Conservation (phyloP, 176 grass and related monocot species). For the Zizania latifolia region DNA sequence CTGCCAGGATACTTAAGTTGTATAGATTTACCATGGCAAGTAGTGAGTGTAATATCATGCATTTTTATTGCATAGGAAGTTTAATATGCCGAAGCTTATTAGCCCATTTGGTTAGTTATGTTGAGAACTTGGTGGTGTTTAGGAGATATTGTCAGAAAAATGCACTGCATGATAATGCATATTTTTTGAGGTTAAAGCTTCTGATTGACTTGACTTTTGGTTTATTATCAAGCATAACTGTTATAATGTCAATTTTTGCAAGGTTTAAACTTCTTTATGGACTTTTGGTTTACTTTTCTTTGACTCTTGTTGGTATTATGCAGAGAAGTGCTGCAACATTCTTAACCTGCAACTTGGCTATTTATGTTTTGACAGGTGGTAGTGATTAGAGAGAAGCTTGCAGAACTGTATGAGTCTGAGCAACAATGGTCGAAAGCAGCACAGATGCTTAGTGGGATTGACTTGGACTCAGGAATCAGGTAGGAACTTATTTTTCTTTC, state of each 20-base stretch:
- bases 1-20: too few species aligned
- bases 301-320: neutral
- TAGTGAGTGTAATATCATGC: neutral
- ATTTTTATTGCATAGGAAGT: neutral
- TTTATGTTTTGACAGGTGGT: constrained; percentile 52
- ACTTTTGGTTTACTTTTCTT: neutral
- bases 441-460: constrained; percentile 96
- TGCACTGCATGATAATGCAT: neutral
- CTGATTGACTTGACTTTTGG: too few species aligned
- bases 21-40: too few species aligned
- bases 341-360: neutral
- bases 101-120: neutral
- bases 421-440: constrained; percentile 98
- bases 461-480: constrained; percentile 98
- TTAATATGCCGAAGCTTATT: neutral
- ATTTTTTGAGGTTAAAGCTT: too few species aligned
- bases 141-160: neutral
- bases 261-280: too few species aligned
- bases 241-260: neutral
- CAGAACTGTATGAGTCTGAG: constrained; percentile 92
- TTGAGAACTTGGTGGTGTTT: neutral
- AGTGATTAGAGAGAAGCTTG: constrained; percentile 96
- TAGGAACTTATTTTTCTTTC: constrained; percentile 21
- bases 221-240: neutral
- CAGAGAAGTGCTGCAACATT: neutral